Conservation (phyloP, 306 rosid genomes). For the Cotoneaster glaucophyllus region DNA sequence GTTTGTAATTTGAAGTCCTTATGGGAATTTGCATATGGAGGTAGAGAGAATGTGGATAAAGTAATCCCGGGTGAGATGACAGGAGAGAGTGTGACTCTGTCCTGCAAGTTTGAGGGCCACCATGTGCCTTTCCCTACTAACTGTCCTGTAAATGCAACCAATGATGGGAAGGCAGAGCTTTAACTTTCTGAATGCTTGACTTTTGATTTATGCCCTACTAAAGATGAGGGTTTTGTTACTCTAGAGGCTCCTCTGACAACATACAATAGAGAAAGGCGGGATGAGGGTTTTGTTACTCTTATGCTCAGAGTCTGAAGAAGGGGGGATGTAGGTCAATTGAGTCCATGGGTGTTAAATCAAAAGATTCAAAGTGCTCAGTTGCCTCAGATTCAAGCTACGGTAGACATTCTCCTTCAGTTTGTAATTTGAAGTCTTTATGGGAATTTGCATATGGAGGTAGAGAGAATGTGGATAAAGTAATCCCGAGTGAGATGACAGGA, state of each 20-base stretch:
- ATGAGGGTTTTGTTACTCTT: too few species aligned
- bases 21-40: not conserved
- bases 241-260: slow-evolving; percentile 32
- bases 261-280: slow-evolving; percentile 48
- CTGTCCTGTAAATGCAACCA: not conserved
- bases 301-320: not conserved
- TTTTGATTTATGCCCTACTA: slow-evolving; percentile 57
- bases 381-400: not conserved
- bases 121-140: not conserved
- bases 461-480: slow-evolving; percentile 4
- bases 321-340: not conserved
- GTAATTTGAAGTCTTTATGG: not conserved
- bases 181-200: slow-evolving; percentile 1
- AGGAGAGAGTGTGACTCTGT: not conserved
- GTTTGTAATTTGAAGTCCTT: slow-evolving; percentile 2
- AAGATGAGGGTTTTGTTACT: not conserved
- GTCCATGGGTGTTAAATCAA: not conserved
- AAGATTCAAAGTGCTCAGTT: not conserved
- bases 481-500: not conserved
- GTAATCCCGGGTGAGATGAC: not conserved
- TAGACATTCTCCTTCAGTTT: slow-evolving; percentile 1
- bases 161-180: slow-evolving; percentile 4
- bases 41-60: slow-evolving; percentile 1
- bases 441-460: not conserved
- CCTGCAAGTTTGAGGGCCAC: not conserved